These are phyloP conservation scores for Mycena amicta DNA, from an alignment of 768 basidiomycete species.

Conservation along the genomic window DNA sequence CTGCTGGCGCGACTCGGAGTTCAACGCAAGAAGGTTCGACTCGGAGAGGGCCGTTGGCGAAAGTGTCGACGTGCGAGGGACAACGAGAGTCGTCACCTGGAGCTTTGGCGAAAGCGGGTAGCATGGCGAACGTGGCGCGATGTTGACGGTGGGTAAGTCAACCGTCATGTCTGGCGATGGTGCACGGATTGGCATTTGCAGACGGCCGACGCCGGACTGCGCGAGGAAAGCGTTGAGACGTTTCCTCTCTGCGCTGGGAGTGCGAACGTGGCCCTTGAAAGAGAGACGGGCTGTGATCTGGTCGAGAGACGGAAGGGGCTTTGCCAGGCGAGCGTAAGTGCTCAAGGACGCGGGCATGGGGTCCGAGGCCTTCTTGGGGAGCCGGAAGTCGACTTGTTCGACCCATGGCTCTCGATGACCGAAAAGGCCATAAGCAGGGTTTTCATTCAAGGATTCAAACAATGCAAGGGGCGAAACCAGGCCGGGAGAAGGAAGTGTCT, in stretches of 20 bases:
- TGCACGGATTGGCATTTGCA: slow-evolving; percentile 43
- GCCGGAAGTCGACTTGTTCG: slow-evolving; percentile 67
- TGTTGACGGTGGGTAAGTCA: no score
- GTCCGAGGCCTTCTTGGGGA: slow-evolving; percentile 26
- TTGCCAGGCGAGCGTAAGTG: slow-evolving; percentile 20
- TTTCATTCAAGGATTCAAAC: slow-evolving; percentile 52
- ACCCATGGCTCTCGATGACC: slow-evolving; percentile 52
- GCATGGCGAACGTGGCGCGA: slow-evolving; percentile 35
- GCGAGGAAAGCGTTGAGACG: slow-evolving; percentile 26
- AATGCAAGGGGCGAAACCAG: slow-evolving; percentile 63
- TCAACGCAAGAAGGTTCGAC: slow-evolving; percentile 52
- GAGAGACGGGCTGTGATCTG: slow-evolving; percentile 71
- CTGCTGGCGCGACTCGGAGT: slow-evolving; percentile 48
- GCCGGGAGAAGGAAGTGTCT: slow-evolving; percentile 65
- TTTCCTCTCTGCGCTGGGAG: slow-evolving; percentile 27
- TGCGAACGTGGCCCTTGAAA: slow-evolving; percentile 35
- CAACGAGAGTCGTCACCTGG: slow-evolving; percentile 50
- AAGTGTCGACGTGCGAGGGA: slow-evolving; percentile 45
- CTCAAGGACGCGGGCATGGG: slow-evolving; percentile 7
- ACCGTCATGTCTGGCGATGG: slow-evolving; percentile 30
- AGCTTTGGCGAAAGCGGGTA: slow-evolving; percentile 45
- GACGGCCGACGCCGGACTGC: slow-evolving; percentile 40
- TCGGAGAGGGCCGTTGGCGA: slow-evolving; percentile 55
- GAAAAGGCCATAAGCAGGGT: slow-evolving; percentile 30
- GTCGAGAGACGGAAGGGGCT: slow-evolving; percentile 66